These are phyloP conservation scores for Hanseniaspora lachancei DNA, from an alignment of 805 yeast species.

Conservation along the genomic window DNA sequence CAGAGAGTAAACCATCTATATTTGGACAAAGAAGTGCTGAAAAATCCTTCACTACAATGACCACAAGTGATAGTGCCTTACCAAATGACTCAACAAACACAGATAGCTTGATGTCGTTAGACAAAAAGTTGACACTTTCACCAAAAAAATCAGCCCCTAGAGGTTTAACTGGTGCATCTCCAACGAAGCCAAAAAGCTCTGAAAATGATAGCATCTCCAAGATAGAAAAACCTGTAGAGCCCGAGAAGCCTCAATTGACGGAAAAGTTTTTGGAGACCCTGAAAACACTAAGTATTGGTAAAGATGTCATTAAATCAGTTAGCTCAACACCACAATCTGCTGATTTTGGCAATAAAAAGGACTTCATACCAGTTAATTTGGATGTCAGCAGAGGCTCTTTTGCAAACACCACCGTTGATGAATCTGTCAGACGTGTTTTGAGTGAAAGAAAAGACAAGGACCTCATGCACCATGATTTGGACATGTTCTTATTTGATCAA, in stretches of 20 bases:
- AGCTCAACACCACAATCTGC: neutral
- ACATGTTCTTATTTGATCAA: constrained; percentile 15
- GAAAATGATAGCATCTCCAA: neutral
- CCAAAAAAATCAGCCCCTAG: constrained; percentile 6
- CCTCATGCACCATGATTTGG: neutral
- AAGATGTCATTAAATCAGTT: neutral
- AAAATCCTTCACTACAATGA: neutral
- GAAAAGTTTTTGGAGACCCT: neutral
- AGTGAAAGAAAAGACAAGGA: neutral
- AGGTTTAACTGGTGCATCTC: constrained; percentile 10
- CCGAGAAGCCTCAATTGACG: neutral
- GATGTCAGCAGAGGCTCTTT: neutral
- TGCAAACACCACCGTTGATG: neutral
- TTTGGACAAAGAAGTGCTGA: neutral
- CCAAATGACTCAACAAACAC: neutral
- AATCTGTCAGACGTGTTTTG: neutral
- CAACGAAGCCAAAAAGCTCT: constrained; percentile 2
- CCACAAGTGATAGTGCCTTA: neutral
- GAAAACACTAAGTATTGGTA: neutral
- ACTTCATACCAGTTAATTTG: neutral
- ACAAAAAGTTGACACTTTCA: neutral
- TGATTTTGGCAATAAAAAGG: constrained; percentile 13
- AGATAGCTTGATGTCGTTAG: neutral
- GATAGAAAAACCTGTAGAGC: neutral
- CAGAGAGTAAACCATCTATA: neutral